Percentiles rank a stretch among this genome's conserved stretches.
phyloP scores from a whole-genome alignment of 73 alveolate species.

The Durusdinium trenchii region DNA sequence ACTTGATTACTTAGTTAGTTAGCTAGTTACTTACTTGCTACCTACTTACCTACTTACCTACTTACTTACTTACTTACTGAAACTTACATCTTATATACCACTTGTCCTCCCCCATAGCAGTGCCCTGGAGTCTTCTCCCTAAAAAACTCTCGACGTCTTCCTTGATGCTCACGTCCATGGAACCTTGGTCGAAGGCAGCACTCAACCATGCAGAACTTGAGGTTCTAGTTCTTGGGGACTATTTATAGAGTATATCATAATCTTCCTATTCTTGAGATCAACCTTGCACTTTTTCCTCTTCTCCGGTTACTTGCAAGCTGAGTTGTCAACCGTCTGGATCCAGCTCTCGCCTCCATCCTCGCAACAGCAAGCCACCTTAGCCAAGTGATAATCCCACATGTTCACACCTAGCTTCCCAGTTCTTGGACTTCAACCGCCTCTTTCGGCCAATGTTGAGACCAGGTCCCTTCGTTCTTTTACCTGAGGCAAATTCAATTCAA shows the following conservation, averaged over 20 bases:
- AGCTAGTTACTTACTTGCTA: too few relatives aligned
- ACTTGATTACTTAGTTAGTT: too few relatives aligned
- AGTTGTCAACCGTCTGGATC: constrained; percentile 68
- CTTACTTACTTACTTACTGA: neutral
- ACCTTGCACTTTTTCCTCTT: too few relatives aligned
- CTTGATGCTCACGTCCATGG: constrained; percentile 81
- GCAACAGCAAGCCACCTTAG: constrained; percentile 61
- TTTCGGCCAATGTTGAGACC: constrained; percentile 43
- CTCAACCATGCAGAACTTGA: neutral
- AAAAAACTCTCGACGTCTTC: neutral
- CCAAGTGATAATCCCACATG: neutral
- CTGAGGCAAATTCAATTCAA: neutral
- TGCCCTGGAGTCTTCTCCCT: neutral
- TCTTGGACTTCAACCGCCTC: constrained; percentile 29
- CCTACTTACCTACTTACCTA: too few relatives aligned
- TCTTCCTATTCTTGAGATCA: too few relatives aligned
- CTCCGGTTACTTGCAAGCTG: neutral
- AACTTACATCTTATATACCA: neutral
- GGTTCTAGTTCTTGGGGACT: too few relatives aligned
- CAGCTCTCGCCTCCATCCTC: constrained; percentile 83
- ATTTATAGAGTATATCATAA: too few relatives aligned
- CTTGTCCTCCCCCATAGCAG: neutral
- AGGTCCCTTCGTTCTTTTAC: constrained; percentile 43
- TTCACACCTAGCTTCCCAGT: neutral
- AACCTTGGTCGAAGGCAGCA: neutral